A percentile compares a stretch with the other conserved stretches of the same genome.
phyloP scores from a whole-genome alignment of 208 protist species.

The Trypanosoma melophagium region DNA sequence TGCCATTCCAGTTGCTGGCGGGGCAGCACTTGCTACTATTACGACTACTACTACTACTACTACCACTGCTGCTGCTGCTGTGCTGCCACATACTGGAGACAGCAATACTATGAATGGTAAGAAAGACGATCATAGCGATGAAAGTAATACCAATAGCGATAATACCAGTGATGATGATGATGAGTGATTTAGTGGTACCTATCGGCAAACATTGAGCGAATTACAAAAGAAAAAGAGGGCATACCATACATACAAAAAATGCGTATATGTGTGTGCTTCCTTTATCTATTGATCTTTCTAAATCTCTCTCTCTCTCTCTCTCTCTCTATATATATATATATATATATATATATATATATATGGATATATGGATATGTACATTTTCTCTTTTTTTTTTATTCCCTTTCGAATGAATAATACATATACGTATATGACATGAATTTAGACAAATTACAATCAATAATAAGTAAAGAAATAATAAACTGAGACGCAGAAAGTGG shows the following conservation, averaged over 20 bases:
- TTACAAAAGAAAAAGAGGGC: too few species aligned
- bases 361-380: constrained; percentile 1
- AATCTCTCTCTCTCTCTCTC: too few species aligned
- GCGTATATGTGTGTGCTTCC: too few species aligned
- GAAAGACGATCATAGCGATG: neutral
- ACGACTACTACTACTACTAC: neutral
- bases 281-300: too few species aligned
- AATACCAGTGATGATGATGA: constrained; percentile 2
- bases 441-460: too few species aligned
- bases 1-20: constrained; percentile 3
- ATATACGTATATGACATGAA: neutral
- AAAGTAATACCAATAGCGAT: neutral
- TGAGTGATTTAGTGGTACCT: neutral
- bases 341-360: neutral
- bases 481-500: too few species aligned
- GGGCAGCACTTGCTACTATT: neutral
- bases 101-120: neutral
- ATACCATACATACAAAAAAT: too few species aligned
- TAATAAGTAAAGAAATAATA: too few species aligned
- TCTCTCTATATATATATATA: constrained; percentile 1
- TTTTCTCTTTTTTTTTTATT: constrained; percentile 7
- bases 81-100: too few species aligned
- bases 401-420: constrained; percentile 10
- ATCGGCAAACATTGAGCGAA: neutral
- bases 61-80: constrained; percentile 5